Base-by-base conservation (phyloP, 345 rosid species). In the Citrus unshiu region DNA sequence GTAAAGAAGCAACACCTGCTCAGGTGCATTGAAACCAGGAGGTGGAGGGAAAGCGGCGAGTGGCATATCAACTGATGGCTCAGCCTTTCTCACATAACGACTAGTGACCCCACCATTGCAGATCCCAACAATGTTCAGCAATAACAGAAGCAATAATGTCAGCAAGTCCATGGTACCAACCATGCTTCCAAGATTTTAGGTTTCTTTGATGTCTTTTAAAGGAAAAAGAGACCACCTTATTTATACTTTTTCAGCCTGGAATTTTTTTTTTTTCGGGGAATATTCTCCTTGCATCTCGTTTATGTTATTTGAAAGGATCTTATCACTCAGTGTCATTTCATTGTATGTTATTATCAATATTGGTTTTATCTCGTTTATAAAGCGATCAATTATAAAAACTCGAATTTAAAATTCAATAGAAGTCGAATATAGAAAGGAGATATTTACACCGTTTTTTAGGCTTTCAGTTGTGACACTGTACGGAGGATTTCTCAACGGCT, bases 81-180 rank as follows among this genome's bases (percentile, higher is more conserved):
- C 46, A 34, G 73, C 10, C 22, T 78, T 78, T 43, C 88, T 72
- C 25, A 80, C 82, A 32, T 46, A 85, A 3, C 7, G 2, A 27
- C 88, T 83, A 0, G 85, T 85, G 65, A 68, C 67, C 4, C 88
- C 85, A 27, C 82, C 85, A 71, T 72, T 43, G 82, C 78, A 80
- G 18, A 22, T 2, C 14, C 54, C 14, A 1, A 59, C 76, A 22
- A 77, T 22, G 21, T 8, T 66, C 3, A 78, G 35, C 32, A 81
- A 24, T 57, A 79, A 6, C 57, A 68, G 34, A 62, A 66, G 56
- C 51, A 63, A 19, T 18, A 49, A n/a, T 49, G 32, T 25, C 12
- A 61, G 18, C 18, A 24, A 7, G 68, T 3, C 22, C 34, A 46
- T 12, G 6, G 60, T 16, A 22, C 7, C 56, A 68, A 1, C 72